Conservation (phyloP, 1,139 yeast genomes). For the Candida neerlandica region DNA sequence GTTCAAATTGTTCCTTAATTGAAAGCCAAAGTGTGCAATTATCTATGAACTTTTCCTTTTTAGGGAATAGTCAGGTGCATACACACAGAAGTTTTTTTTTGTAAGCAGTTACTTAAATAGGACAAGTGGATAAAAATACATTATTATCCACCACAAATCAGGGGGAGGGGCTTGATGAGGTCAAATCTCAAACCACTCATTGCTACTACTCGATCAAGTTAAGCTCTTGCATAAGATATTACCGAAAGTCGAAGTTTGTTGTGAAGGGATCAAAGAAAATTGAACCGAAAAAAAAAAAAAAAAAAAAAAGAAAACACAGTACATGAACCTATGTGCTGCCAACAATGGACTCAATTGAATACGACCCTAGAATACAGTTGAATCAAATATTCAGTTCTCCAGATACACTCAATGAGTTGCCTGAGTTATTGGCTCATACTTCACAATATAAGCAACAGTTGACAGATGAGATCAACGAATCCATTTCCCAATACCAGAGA, state of each 20-base stretch:
- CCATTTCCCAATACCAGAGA: slow-evolving; percentile 6
- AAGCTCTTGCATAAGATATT: too few relatives aligned
- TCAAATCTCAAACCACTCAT: not conserved
- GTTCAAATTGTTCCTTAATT: not conserved
- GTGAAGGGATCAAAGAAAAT: not conserved
- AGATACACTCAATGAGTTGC: slow-evolving; percentile 47
- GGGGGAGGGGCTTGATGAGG: not conserved
- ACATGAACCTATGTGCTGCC: not conserved
- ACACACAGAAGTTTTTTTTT: not conserved
- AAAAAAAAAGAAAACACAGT: slow-evolving; percentile 1
- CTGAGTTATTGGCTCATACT: slow-evolving; percentile 41
- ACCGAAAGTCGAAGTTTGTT: not conserved
- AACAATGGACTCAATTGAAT: slow-evolving; percentile 19
- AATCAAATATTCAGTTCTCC: slow-evolving; percentile 43
- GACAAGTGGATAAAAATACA: not conserved
- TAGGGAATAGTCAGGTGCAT: not conserved
- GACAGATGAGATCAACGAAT: slow-evolving; percentile 37
- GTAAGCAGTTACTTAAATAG: not conserved
- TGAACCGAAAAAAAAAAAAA: not conserved
- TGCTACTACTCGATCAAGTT: not conserved
- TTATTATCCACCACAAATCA: not conserved
- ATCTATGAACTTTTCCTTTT: not conserved
- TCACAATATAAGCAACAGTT: slow-evolving; percentile 50
- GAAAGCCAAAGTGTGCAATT: not conserved
- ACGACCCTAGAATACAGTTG: slow-evolving; percentile 31